phyloP scores from a whole-genome alignment of 352 stramenopile genomes.

The Phytophthora aleatoria region DNA sequence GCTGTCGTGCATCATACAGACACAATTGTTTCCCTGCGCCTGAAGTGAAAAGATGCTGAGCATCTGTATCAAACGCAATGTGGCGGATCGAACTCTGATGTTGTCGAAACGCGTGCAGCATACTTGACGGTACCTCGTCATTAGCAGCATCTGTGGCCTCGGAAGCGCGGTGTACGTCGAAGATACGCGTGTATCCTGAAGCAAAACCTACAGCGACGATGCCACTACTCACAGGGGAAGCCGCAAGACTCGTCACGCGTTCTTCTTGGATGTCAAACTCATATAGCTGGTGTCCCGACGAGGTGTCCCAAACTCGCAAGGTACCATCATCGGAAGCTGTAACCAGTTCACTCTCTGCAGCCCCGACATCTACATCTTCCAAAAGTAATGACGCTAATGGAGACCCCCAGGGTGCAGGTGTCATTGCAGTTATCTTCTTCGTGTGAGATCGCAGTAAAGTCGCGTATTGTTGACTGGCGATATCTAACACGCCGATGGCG shows the following conservation, averaged over 20 bases:
- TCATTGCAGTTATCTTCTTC: constrained; percentile 48
- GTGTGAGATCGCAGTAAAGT: constrained; percentile 85
- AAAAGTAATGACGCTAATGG: constrained; percentile 28
- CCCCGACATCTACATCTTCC: constrained; percentile 12
- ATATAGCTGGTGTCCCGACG: constrained; percentile 68
- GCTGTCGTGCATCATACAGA: constrained; percentile 54
- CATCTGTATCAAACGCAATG: constrained; percentile 55
- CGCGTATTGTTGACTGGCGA: constrained; percentile 80
- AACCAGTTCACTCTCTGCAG: constrained; percentile 45
- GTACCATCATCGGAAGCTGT: constrained; percentile 79
- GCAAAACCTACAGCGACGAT: constrained; percentile 80
- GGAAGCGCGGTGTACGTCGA: constrained; percentile 55
- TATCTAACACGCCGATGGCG: constrained; percentile 86
- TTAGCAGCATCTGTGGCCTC: neutral
- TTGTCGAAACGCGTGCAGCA: constrained; percentile 85
- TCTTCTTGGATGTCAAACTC: constrained; percentile 86
- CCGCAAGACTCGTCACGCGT: constrained; percentile 58
- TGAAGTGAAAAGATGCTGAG: constrained; percentile 53
- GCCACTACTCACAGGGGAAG: constrained; percentile 39
- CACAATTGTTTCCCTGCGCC: constrained; percentile 67
- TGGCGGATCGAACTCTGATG: constrained; percentile 75
- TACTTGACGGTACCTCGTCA: constrained; percentile 17
- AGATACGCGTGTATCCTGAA: constrained; percentile 85
- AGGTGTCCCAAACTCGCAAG: constrained; percentile 82
- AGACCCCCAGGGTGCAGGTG: constrained; percentile 29